Percentiles rank a stretch among this genome's conserved stretches.
Evolutionary conservation across 192 early-diverging fungal species (phyloP).

Genomic region (Coemansia reversa): DNA sequence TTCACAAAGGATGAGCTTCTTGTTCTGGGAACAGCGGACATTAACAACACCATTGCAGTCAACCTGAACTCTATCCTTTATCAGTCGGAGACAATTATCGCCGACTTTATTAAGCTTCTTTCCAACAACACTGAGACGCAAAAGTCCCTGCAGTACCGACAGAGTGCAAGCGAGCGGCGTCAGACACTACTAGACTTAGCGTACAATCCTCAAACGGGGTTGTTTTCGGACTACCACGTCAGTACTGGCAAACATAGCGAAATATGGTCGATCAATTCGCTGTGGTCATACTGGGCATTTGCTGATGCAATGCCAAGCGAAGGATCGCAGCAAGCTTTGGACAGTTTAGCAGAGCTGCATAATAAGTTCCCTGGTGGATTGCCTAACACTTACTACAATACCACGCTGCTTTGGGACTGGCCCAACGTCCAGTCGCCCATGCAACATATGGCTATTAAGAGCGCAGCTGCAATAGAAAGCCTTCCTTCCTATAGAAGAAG

Average conservation of each 20-base stretch:
- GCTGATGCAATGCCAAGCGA: conserved; percentile 18
- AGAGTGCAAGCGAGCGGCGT: conserved; percentile 46
- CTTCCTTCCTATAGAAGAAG: background rate
- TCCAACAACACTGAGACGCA: conserved; percentile 14
- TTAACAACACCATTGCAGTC: conserved; percentile 60
- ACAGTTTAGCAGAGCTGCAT: conserved; percentile 40
- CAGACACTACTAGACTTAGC: conserved; percentile 57
- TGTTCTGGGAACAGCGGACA: conserved; percentile 54
- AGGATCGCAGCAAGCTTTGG: conserved; percentile 45
- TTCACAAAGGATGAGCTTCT: conserved; percentile 32
- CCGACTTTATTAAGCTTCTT: conserved; percentile 21
- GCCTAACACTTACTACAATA: conserved; percentile 61
- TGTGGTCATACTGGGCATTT: conserved; percentile 66
- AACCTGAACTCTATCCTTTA: conserved; percentile 72
- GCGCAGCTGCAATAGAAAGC: conserved; percentile 17
- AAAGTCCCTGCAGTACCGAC: conserved; percentile 19
- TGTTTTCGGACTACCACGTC: conserved; percentile 64
- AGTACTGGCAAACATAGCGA: conserved; percentile 26
- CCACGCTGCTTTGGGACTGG: conserved; percentile 66
- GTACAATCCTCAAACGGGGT: conserved; percentile 52
- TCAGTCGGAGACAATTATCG: conserved; percentile 38
- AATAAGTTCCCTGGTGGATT: conserved; percentile 59
- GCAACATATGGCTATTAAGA: conserved; percentile 56
- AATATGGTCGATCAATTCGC: conserved; percentile 57
- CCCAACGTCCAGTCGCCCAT: conserved; percentile 68